Base-by-base conservation (phyloP, 2,329 filamentous ascomycete species). In the Trichothecium roseum region DNA sequence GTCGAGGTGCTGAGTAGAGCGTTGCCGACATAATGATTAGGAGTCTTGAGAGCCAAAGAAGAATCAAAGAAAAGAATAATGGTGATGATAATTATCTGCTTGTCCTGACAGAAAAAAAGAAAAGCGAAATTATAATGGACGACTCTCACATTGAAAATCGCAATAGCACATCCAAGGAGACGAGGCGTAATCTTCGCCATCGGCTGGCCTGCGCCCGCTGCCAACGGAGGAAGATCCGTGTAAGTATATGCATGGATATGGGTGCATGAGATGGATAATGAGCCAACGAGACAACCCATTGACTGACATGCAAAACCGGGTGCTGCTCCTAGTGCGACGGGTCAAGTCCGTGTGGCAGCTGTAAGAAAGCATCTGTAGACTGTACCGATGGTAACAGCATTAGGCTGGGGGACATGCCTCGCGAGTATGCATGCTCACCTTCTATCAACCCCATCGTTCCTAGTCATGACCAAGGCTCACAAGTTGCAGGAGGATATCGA, bases 321-420 rank as follows among this genome's bases (percentile, higher is more conserved):
- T n/a, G n/a, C n/a, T n/a, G n/a, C n/a, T n/a, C n/a, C n/a, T 15
- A 67, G 63, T 70, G 66, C 30, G 63, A 67, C 41, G 62, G 65
- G 2, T 53, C 56, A 0, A 65, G 66, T 2, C 42, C 51, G 0
- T 68, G 65, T 27, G 56, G 57, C 6, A 60, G 61, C 3, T 70
- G 66, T 37, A 49, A 50, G 18, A 67, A 63, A 41, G 60, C 61
- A 0, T 56, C 55, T 2, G 54, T 53, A 3, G 38, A 46, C 2
- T 70, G 66, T 37, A 45, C 60, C 2, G 65, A 67, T 37, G 64
- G 65, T 20, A 60, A 63, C 10, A 67, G 59, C 33, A 53, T 50
- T 2, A 50, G 56, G 15, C 41, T 57, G 3, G 48, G 59, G 30
- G 57, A 64, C 28, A 51, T 64, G 9, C 62, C 63, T 9, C 54